Evolutionary conservation across 2,329 filamentous ascomycete genomes (phyloP), one percentile per base, ranked within the genome.

Genomic region (Talaromyces sp.): DNA sequence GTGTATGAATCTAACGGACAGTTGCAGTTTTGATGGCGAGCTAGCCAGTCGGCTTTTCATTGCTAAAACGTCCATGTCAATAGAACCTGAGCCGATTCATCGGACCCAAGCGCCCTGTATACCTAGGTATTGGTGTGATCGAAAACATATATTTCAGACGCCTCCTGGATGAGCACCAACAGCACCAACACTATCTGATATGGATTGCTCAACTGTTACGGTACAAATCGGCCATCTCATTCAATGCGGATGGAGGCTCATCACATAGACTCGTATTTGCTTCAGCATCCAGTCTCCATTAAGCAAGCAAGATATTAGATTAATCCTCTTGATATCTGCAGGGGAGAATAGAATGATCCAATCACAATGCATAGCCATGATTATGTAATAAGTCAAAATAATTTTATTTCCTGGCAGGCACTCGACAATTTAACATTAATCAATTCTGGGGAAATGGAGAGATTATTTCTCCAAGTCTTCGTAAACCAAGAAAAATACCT

Each of bases 371-470:
- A 47, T 2, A 1, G 5, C 6, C 22, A 3, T 48, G 63, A 58
- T 65, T 65, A 65, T 41, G 58, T 65, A 65, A 65, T 14, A 11
- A 22, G 2, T 16, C n/a, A 37, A 37, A 22, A 56, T 56, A 56
- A 56, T 3, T 56, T 54, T 37, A 35, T 54, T 54, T 56, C 39
- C 35, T 35, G 31, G n/a, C 11, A 56, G 33, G 52, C 52, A 56
- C 52, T 39, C 52, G 52, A 56, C 52, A 56, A 10, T 14, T 16
- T n/a, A 52, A 24, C n/a, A 56, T 37, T 11, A 56, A 13, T 4
- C 52, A 39, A 14, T 22, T 56, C 6, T 22, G 4, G 33, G 5
- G 10, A 22, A 56, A 11, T 37, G 5, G 16, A n/a, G 22, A 39
- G n/a, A 54, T 16, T 27, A 24, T 41, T 41, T 14, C 22, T 33